Conservation (phyloP, 179 eudicot genomes). For the Amaranthus tricolor region DNA sequence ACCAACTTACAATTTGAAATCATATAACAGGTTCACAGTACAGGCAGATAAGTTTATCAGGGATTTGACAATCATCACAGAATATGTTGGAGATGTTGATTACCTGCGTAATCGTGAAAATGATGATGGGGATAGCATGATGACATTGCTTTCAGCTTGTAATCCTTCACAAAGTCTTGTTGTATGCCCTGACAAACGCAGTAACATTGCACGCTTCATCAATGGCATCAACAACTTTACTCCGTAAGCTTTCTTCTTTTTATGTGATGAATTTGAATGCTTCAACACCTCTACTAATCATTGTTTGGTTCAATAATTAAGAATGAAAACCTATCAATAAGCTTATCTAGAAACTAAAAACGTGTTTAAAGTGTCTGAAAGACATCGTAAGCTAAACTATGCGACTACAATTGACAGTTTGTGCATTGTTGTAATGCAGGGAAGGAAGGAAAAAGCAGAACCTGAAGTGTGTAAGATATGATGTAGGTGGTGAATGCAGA, state of each 20-base stretch:
- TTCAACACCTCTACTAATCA: no score
- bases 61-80: conserved; percentile 88
- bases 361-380: no score
- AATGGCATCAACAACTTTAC: conserved; percentile 94
- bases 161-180: conserved; percentile 70
- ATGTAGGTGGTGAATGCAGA: conserved; percentile 67
- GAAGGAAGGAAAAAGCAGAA: conserved; percentile 82
- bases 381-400: no score
- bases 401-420: background rate
- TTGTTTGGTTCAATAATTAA: no score
- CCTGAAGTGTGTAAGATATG: conserved; percentile 72
- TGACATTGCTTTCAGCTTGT: conserved; percentile 81
- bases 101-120: conserved; percentile 70
- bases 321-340: no score
- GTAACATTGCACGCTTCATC: conserved; percentile 92
- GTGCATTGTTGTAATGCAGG: conserved; percentile 37
- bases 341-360: no score
- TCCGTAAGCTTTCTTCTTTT: conserved; percentile 48
- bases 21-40: conserved; percentile 68
- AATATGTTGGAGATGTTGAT: conserved; percentile 94
- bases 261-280: no score
- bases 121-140: conserved; percentile 94
- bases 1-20: conserved; percentile 1
- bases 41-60: conserved; percentile 75
- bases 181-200: conserved; percentile 84